Evolutionary conservation across 805 yeast species (phyloP).

Genomic region (Starmerella ratchasimensis): DNA sequence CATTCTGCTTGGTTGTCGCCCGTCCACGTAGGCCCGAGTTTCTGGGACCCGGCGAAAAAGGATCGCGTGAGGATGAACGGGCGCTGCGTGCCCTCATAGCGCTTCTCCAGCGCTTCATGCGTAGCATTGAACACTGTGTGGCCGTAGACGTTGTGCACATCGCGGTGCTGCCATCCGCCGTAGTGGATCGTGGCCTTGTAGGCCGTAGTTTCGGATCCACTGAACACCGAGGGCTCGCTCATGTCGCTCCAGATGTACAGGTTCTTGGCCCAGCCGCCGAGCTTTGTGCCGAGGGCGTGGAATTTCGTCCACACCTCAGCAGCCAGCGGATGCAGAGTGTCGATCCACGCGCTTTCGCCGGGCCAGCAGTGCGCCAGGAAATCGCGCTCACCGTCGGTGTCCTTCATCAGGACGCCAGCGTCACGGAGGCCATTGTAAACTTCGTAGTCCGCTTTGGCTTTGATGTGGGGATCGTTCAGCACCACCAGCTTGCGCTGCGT

Average conservation of each 20-base stretch:
- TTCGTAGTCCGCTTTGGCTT: slow-evolving; percentile 40
- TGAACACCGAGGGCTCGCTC: slow-evolving; percentile 93
- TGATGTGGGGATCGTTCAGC: slow-evolving; percentile 85
- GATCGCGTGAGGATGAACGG: slow-evolving; percentile 85
- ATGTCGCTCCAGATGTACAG: slow-evolving; percentile 91
- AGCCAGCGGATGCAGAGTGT: slow-evolving; percentile 56
- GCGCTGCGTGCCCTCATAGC: slow-evolving; percentile 39
- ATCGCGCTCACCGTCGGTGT: slow-evolving; percentile 32
- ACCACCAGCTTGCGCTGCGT: slow-evolving; percentile 73
- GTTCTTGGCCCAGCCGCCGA: slow-evolving; percentile 44
- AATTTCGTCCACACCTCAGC: slow-evolving; percentile 46
- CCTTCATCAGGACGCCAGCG: slow-evolving; percentile 29
- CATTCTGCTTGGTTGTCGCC: slow-evolving; percentile 93
- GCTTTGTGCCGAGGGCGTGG: slow-evolving; percentile 33
- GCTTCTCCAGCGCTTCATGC: slow-evolving; percentile 42
- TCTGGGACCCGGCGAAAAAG: slow-evolving; percentile 81
- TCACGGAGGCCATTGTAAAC: slow-evolving; percentile 42
- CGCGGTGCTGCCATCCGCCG: slow-evolving; percentile 80
- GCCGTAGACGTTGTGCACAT: slow-evolving; percentile 80
- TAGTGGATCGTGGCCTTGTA: slow-evolving; percentile 69
- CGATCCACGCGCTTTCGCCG: slow-evolving; percentile 90
- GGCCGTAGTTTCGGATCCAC: slow-evolving; percentile 87
- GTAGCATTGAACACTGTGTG: slow-evolving; percentile 71
- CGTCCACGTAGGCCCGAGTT: slow-evolving; percentile 90
- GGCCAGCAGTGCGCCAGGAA: slow-evolving; percentile 96